These are phyloP conservation scores for Exophiala sp. DNA, from an alignment of 2,329 filamentous ascomycete species.

Conservation along the genomic window DNA sequence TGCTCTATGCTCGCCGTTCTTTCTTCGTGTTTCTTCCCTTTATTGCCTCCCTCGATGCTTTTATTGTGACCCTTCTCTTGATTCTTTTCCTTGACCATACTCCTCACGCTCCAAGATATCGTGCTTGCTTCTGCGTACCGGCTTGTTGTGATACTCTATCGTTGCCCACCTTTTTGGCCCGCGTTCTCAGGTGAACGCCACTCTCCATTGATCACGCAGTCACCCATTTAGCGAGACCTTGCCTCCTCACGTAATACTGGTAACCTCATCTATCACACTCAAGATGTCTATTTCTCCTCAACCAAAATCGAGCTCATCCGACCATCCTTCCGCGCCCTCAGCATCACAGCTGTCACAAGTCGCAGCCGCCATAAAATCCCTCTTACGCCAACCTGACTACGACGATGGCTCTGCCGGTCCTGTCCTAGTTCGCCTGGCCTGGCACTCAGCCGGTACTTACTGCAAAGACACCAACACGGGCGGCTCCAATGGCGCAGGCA, in stretches of 20 bases:
- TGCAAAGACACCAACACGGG: conserved; percentile 58
- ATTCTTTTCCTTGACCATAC: no score
- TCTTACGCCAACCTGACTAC: conserved; percentile 59
- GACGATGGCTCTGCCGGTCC: conserved; percentile 64
- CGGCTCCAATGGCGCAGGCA: conserved; percentile 62
- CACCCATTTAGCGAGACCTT: no score
- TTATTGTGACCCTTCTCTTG: no score
- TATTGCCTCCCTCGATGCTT: no score
- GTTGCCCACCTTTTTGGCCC: no score
- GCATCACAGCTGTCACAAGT: conserved; percentile 42
- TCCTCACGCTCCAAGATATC: no score
- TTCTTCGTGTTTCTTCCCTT: background rate
- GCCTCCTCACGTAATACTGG: no score
- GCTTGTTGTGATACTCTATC: no score
- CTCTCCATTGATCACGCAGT: no score
- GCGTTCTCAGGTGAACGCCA: no score
- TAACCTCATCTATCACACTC: background rate
- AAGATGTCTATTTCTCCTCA: conserved; percentile 3
- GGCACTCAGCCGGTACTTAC: conserved; percentile 64
- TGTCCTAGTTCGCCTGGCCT: conserved; percentile 61
- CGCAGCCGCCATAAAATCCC: conserved; percentile 51
- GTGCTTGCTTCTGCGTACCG: no score
- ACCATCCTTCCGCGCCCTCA: conserved; percentile 4
- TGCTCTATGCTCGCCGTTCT: background rate
- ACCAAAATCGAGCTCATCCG: background rate